These are phyloP conservation scores for Phytophthora hybrid DNA, from an alignment of 352 stramenopile species.

Conservation along the genomic window DNA sequence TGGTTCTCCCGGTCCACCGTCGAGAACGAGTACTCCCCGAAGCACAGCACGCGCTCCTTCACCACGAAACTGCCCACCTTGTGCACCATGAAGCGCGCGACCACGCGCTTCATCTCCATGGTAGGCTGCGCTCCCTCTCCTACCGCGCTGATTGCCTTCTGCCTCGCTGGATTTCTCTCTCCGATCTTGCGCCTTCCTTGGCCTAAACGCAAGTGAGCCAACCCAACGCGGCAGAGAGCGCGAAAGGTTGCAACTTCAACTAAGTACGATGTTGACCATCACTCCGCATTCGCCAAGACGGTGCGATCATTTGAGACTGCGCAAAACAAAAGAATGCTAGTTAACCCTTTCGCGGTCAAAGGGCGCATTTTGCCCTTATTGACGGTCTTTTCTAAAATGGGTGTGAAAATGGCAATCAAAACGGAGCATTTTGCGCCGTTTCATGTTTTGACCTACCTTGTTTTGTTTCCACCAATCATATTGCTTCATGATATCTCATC, in stretches of 20 bases:
- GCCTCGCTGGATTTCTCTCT: not conserved
- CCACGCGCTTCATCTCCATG: conserved; percentile 67
- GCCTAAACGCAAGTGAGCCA: conserved; percentile 4
- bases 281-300: conserved; percentile 6
- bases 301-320: conserved; percentile 1
- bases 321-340: no score
- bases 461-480: no score
- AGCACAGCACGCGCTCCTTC: conserved; percentile 87
- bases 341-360: no score
- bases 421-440: no score
- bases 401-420: no score
- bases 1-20: conserved; percentile 79
- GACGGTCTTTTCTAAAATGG: no score
- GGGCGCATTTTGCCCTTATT: no score
- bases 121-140: not conserved
- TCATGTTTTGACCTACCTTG: no score
- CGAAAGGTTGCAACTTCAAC: conserved; percentile 29
- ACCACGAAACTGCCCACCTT: conserved; percentile 86
- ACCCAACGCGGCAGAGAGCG: conserved; percentile 30
- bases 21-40: conserved; percentile 77
- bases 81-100: conserved; percentile 86
- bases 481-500: no score
- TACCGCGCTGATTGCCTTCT: conserved; percentile 4
- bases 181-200: conserved; percentile 1
- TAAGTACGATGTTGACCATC: conserved; percentile 18